phyloP scores from a whole-genome alignment of 805 yeast genomes.

The Saturnispora zaruensis region DNA sequence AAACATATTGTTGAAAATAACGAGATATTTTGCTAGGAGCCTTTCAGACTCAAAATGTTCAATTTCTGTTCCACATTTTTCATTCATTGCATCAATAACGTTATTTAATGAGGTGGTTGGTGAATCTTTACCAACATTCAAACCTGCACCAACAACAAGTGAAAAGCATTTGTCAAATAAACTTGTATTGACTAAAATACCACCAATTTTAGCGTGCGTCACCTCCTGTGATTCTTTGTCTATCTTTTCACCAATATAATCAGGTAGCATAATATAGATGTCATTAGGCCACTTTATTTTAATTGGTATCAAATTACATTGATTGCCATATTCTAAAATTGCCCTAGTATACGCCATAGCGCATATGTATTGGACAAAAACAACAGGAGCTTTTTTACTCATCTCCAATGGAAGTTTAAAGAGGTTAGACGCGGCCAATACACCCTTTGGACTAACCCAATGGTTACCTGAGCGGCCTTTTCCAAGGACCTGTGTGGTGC shows the following conservation, averaged over 20 bases:
- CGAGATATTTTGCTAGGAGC: slow-evolving; percentile 61
- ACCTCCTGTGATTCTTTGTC: slow-evolving; percentile 37
- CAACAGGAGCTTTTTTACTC: slow-evolving; percentile 45
- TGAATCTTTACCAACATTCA: slow-evolving; percentile 73
- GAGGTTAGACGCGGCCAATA: slow-evolving; percentile 70
- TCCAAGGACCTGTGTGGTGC: slow-evolving; percentile 82
- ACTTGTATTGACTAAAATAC: slow-evolving; percentile 76
- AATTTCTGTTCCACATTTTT: slow-evolving; percentile 31
- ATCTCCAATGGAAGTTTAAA: slow-evolving; percentile 44
- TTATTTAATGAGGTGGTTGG: slow-evolving; percentile 86
- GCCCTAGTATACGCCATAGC: slow-evolving; percentile 80
- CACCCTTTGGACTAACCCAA: slow-evolving; percentile 95
- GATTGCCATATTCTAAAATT: slow-evolving; percentile 42
- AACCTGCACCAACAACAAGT: slow-evolving; percentile 78
- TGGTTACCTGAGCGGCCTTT: slow-evolving; percentile 91
- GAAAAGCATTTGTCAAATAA: slow-evolving; percentile 50
- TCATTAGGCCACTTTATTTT: slow-evolving; percentile 97
- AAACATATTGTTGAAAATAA: slow-evolving; percentile 55
- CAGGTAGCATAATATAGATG: slow-evolving; percentile 66
- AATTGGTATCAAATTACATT: slow-evolving; percentile 66
- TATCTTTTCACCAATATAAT: slow-evolving; percentile 32
- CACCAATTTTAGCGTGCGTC: slow-evolving; percentile 69
- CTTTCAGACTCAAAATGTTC: slow-evolving; percentile 32
- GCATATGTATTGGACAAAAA: slow-evolving; percentile 78
- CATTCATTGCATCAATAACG: slow-evolving; percentile 56